A percentile compares a stretch with the other conserved stretches of the same genome.
Conservation (phyloP, 2,329 filamentous ascomycete genomes). For the Ceratocystis colombiana region DNA sequence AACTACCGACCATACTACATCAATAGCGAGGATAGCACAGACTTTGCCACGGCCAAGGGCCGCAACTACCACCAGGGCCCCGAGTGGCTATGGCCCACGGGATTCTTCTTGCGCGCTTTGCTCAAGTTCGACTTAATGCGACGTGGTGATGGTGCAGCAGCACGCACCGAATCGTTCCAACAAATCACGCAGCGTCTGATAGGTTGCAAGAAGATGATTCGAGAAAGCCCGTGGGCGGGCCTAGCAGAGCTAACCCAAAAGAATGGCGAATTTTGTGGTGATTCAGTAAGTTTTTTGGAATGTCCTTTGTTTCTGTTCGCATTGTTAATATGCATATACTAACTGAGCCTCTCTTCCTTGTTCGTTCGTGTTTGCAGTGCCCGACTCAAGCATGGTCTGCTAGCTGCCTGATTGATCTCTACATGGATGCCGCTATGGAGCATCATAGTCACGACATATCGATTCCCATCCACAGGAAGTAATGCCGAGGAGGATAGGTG, state of each 20-base stretch:
- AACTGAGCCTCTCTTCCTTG: neutral
- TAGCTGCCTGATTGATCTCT: conserved; percentile 86
- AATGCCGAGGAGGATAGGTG: neutral
- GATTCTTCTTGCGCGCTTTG: conserved; percentile 85
- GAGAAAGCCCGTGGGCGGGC: conserved; percentile 75
- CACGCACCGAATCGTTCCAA: conserved; percentile 76
- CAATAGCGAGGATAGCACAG: conserved; percentile 84
- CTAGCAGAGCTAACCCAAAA: conserved; percentile 90
- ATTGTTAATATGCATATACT: conserved; percentile 24
- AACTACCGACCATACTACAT: conserved; percentile 94
- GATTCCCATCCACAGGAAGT: conserved; percentile 18
- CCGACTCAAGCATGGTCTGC: conserved; percentile 97
- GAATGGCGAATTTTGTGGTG: conserved; percentile 68
- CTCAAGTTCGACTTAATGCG: conserved; percentile 80
- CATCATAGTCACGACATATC: conserved; percentile 30
- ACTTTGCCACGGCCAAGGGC: conserved; percentile 88
- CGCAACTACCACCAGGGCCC: conserved; percentile 97
- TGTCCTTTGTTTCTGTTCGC: conserved; percentile 16
- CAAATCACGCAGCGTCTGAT: conserved; percentile 76
- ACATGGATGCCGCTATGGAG: conserved; percentile 70
- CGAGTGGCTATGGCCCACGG: conserved; percentile 96
- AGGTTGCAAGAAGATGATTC: conserved; percentile 77
- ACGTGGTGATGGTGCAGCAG: conserved; percentile 36
- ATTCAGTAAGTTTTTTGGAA: conserved; percentile 58
- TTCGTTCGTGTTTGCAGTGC: conserved; percentile 43